Base-by-base conservation (phyloP, 768 basidiomycete genomes). In the Piloderma croceum region DNA sequence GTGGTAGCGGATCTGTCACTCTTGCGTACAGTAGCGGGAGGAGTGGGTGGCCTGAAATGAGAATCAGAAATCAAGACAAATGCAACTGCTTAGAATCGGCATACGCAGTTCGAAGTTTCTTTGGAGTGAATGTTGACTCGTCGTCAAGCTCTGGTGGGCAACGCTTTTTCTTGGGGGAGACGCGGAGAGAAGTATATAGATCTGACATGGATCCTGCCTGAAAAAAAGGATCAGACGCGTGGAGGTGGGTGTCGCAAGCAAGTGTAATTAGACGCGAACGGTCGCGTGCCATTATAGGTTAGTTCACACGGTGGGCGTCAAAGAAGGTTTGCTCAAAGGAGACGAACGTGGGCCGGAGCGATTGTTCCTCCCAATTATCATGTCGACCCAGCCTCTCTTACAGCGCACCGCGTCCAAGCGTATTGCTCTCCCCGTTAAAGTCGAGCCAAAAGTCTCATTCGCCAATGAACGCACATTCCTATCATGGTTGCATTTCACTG, bases 401-500 rank as follows among this genome's bases (percentile, higher is more conserved):
- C 94, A 97, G 63, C 82, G 96, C 45, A 94, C 92, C 7, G 73
- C 78, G 43, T 65, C 70, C 13, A 97, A 97, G 69, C 87, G 96
- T 48, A 99, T 98, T 49, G 93, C 96, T 10, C 83, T 99, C 33
- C 94, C 96, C 27, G 79, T 99, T 50, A 79, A 91, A 49, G 88
- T 91, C 38, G 90, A 94, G 62, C 90, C 90, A 23, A 94, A 94
- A 53, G 90, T 94, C 45, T 90, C 90, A 34, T 94, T 93, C 52
- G 90, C 90, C 31, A 93, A 93, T 62, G 90, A 92, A 62, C 79
- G 89, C 41, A 92, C 96, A 0, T 98, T 98, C 67, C 73, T 99
- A 33, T 93, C 92, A 74, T 98, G 94, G 96, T 76, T 97, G 36
- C 92, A 96, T 63, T 97, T 96, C 61, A 92, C 93, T 29, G 91